Base-by-base conservation (phyloP, 1,284 basidiomycete species). In the Erythrobasidium hasegawianum region DNA sequence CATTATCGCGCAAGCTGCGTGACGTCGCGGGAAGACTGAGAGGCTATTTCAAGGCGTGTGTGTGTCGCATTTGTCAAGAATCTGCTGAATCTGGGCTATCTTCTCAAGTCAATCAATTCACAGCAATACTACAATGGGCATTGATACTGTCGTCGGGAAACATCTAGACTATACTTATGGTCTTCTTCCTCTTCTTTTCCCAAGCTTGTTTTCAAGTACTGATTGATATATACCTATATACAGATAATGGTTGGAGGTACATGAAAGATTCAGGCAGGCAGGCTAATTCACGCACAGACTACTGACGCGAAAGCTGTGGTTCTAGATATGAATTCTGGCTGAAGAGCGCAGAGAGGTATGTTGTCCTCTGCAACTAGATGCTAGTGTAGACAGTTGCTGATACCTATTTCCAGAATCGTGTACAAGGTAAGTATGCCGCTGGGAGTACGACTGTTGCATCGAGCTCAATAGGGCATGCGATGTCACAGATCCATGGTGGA, bases 401-500 rank as follows among this genome's bases (percentile, higher is more conserved):
- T 26, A 13, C 20, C 29, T 11, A 26, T 47, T 22, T 29, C 50
- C 22, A 50, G 59, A 27, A 60, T 60, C 27, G 59, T 60, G 5
- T 60, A 60, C 57, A 59, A 59, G 57, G 57, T 47, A 26, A 59
- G 57, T 26, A 20, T 22, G 40, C 11, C 20, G 22, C 24, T 40
- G 4, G 16, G 5, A 20, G n/a, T n/a, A n/a, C n/a, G n/a, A n/a
- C n/a, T n/a, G n/a, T n/a, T n/a, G n/a, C n/a, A n/a, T n/a, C n/a
- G n/a, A n/a, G n/a, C n/a, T n/a, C 26, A 20, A 39, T 13, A 38
- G 13, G 20, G 1, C 5, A 11, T 13, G 69, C 74, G 64, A 72
- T 72, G 22, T 75, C 74, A 58, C 60, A 16, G 39, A 75, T 76
- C 43, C 74, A 73, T 58, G 75, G 75, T 1, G 72, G 72, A 20